These are phyloP conservation scores for Acidiella bohemica DNA, from an alignment of 495 filamentous ascomycete species.

Conservation along the genomic window DNA sequence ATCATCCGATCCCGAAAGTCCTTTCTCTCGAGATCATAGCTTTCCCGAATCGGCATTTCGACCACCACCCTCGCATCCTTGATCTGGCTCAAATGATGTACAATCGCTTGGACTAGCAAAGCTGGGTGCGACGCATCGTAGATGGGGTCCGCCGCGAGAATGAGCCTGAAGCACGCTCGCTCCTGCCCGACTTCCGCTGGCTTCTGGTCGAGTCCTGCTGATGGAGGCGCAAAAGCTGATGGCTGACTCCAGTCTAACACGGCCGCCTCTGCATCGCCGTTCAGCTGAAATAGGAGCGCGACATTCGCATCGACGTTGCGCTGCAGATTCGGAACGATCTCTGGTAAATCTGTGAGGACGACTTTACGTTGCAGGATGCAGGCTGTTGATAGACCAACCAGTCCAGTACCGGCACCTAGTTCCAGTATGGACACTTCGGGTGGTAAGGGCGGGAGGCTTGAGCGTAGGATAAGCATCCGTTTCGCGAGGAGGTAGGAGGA, in stretches of 20 bases:
- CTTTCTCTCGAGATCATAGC: conserved; percentile 38
- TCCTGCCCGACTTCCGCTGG: neutral
- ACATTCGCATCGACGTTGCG: conserved; percentile 48
- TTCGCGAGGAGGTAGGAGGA: conserved; percentile 76
- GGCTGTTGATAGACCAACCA: conserved; percentile 42
- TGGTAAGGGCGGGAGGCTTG: conserved; percentile 2
- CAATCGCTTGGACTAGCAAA: conserved; percentile 46
- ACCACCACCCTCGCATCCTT: conserved; percentile 41
- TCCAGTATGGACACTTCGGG: conserved; percentile 37
- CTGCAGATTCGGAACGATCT: conserved; percentile 54
- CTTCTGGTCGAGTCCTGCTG: neutral
- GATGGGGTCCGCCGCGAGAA: conserved; percentile 59
- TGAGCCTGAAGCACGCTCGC: conserved; percentile 40
- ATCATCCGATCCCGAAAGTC: conserved; percentile 45
- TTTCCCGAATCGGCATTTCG: conserved; percentile 52
- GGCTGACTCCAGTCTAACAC: conserved; percentile 54
- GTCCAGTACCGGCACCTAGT: conserved; percentile 51
- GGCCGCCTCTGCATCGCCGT: conserved; percentile 33
- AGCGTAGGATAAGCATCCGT: conserved; percentile 43
- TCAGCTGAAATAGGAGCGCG: conserved; percentile 33
- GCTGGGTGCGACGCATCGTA: conserved; percentile 55
- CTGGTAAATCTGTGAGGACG: conserved; percentile 53
- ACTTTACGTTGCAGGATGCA: conserved; percentile 31
- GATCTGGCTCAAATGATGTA: conserved; percentile 37
- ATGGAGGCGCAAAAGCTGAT: neutral